Base-by-base conservation (phyloP, 345 rosid species). In the Hirschfeldia incana region DNA sequence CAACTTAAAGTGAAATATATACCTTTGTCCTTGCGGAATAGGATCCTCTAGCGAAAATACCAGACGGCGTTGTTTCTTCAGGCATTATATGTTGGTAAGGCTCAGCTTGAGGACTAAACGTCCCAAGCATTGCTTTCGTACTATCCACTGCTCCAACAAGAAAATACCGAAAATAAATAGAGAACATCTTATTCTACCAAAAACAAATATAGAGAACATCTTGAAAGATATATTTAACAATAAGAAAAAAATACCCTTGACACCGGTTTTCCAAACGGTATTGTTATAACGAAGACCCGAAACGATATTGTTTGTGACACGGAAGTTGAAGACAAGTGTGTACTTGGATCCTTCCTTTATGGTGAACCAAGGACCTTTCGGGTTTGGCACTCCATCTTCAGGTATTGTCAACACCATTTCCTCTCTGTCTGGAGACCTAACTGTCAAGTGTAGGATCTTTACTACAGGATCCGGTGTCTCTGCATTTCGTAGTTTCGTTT, bases 11-110 rank as follows among this genome's bases (percentile, higher is more conserved):
- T 17, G 37, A 63, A 53, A 42, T 42, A 42, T 15, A 77, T 69
- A 91, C 98, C 93, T 82, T 94, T 53, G 85, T 91, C 85, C 78
- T 89, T 55, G 98, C 98, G 2, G 98, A 71, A 74, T 91, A 94
- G 2, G 88, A 83, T 72, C 98, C 98, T 86, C 97, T 87, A 69
- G 94, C 94, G 59, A 92, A 92, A 0, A 92, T 83, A 37, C 97
- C 98, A 76, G 98, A 94, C 1, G 98, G 98, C 2, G 93, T 92
- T 0, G 89, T 88, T 53, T 94, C 98, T 83, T 94, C 93, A 7
- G 89, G 90, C 85, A 94, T 84, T 75, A 84, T 85, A 67, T 89
- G 91, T 2, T 83, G 87, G 83, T 92, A 94, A 30, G 94, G 81
- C 60, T 92, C 98, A 33, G 88, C 83, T 83, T 94, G 97, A 36